Base-by-base conservation (phyloP, 495 filamentous ascomycete species). In the Friedmanniomyces simplex region DNA sequence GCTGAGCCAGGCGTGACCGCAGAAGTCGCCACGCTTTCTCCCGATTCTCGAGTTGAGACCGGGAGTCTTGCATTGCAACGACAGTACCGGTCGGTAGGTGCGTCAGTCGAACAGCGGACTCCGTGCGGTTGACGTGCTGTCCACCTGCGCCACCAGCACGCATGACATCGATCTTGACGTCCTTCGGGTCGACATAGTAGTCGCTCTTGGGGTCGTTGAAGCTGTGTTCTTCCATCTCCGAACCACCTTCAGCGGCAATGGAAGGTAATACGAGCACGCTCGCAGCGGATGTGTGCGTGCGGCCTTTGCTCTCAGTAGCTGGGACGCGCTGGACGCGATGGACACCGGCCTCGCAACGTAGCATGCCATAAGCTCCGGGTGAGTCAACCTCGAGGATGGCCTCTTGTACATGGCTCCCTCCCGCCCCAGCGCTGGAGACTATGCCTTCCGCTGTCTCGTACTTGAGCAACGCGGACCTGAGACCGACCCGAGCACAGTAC, bases 121-220 rank as follows among this genome's bases (percentile, higher is more conserved):
- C 94, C 1, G 93, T 98, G 61, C 87, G 96, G 71, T 98, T 98
- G 67, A 98, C 93, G 68, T 97, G 94, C 73, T 98, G 93, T 6
- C 93, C 93, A 18, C 93, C 93, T 1, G 93, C 90, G 28, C 93
- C 93, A 50, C 86, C 76, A 0, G 93, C 89, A 28, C 90, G 81
- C 91, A 97, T 95, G 63, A 87, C 86, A 65, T 98, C 94, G 10
- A 80, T 77, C 41, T 82, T 78, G 36, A 98, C 94, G 58, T 97
- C 91, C 60, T 82, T 79, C 11, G 88, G 82, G 70, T 91, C 83
- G 55, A 98, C 78, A 69, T 91, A 91, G 73, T 91, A 95, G 67
- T 95, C 88, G 68, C 84, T 91, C 39, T 80, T 83, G 0, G 93
- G 93, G 62, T 98, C 85, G 50, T 89, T 80, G 64, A 84, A 80